Evolutionary conservation across 371 early-diverging fungal species (phyloP), one percentile per base, ranked within the genome.

Genomic region (Mucor plumbeus): DNA sequence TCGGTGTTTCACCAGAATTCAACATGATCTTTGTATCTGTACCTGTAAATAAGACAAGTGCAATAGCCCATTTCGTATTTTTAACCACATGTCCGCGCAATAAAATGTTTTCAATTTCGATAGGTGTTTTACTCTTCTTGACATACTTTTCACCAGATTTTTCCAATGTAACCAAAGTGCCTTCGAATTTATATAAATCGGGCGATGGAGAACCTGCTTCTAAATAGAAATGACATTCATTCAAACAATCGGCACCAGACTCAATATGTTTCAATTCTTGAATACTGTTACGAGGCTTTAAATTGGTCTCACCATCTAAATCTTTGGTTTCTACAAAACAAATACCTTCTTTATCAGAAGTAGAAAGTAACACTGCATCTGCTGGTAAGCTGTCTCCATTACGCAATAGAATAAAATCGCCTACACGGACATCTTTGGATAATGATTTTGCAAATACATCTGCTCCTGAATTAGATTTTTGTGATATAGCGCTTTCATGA

Each of bases 271-370:
- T 75, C 0, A 89, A 86, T 33, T 92, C 90, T 13, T 79, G 79
- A n/a, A 92, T 43, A 31, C 89, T 75, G n/a, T 77, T 70, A 19
- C 94, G 85, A 31, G 90, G 84, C 79, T 98, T 98, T 17, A 98
- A 80, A 72, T 97, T 97, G 17, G 95, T 95, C 77, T 99, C 99
- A 19, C 99, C 99, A 78, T 99, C 98, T 55, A 99, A 74, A 75
- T 95, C 95, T 69, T 93, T 94, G 6, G 98, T 98, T 72, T 98
- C 98, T 15, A 98, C 88, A 79, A 88, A 98, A 72, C 94, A 95
- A 13, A 89, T 68, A 3, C 88, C 90, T n/a, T 69, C 65, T 54
- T 78, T 79, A 56, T 94, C 91, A 7, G 92, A 89, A 1, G 94
- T 90, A 4, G 94, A 85, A 34, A 98, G 79, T 21, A 97, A 75